Percentiles rank a stretch among this genome's conserved stretches.
Conservation (phyloP, 345 rosid species). For the Clarkia xantiana region DNA sequence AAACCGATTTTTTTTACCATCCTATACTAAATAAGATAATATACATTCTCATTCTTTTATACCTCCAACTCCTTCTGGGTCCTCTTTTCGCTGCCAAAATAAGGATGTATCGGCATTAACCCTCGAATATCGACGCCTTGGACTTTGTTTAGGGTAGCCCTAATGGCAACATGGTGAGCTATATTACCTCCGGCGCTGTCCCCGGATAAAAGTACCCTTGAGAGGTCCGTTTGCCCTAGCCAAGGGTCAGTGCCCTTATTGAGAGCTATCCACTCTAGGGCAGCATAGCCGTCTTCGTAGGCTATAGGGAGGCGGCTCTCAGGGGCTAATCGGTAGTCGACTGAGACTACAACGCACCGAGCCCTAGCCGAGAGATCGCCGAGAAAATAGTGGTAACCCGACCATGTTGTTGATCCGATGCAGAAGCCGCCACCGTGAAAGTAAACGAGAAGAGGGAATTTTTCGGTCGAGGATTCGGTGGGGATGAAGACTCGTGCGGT, state of each 20-base stretch:
- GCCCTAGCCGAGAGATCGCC: constrained; percentile 33
- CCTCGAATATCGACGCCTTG: constrained; percentile 23
- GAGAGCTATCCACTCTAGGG: constrained; percentile 32
- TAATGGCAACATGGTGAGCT: constrained; percentile 32
- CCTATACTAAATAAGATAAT: too few species aligned
- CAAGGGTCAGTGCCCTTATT: constrained; percentile 26
- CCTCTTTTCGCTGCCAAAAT: constrained; percentile 44
- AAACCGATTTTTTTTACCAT: too few species aligned
- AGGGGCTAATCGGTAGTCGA: constrained; percentile 50
- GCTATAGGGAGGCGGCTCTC: constrained; percentile 43
- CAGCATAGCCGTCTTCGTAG: constrained; percentile 37
- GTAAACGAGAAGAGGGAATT: constrained; percentile 33
- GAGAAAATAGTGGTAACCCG: constrained; percentile 52
- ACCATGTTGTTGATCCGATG: constrained; percentile 47
- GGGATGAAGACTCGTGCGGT: constrained; percentile 42
- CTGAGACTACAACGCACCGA: constrained; percentile 25
- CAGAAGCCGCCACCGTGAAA: constrained; percentile 65
- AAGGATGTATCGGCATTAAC: constrained; percentile 38
- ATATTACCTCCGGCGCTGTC: constrained; percentile 65
- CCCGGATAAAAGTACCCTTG: constrained; percentile 33
- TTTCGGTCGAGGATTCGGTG: neutral
- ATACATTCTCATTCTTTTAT: too few species aligned
- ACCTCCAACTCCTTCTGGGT: constrained; percentile 23
- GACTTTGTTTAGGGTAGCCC: constrained; percentile 13
- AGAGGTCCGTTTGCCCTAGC: constrained; percentile 28